Conservation (phyloP, 345 rosid genomes). For the Dimocarpus longan region DNA sequence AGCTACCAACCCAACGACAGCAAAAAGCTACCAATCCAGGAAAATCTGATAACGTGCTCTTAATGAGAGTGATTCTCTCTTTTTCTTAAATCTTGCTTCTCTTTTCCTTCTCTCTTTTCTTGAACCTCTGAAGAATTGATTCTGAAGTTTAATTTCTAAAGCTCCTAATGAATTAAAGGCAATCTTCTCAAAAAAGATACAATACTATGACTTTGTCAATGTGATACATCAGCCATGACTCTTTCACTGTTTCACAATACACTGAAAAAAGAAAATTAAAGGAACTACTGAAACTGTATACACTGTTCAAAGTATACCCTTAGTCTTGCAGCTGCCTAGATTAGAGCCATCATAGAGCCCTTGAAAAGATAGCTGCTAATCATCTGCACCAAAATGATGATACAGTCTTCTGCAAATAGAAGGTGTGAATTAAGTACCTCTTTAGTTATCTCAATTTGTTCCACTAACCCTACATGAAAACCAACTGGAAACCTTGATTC, state of each 20-base stretch:
- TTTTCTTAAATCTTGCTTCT: not conserved
- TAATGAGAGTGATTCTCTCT: not conserved
- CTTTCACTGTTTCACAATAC: not conserved
- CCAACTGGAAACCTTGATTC: not conserved
- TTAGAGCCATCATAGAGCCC: not conserved
- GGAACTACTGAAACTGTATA: not conserved
- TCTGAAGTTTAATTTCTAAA: not conserved
- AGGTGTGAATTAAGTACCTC: not conserved
- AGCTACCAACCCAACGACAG: not conserved
- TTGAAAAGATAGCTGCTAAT: not conserved
- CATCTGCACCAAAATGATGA: not conserved
- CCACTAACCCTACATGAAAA: not conserved
- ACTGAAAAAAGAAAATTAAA: not conserved
- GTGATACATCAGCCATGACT: not conserved
- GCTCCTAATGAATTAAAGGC: not conserved
- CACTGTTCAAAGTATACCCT: not conserved
- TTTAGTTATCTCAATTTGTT: not conserved
- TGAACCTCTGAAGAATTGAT: not conserved
- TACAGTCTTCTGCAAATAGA: not conserved
- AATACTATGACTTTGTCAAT: not conserved
- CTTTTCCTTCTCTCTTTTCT: not conserved
- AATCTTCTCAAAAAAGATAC: not conserved
- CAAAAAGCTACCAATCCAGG: not conserved
- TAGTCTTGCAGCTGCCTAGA: not conserved
- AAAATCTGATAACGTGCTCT: not conserved